A percentile compares a stretch with the other conserved stretches of the same genome.
Evolutionary conservation across 768 basidiomycete genomes (phyloP).

Genomic region (Hirschioporus abietinus): DNA sequence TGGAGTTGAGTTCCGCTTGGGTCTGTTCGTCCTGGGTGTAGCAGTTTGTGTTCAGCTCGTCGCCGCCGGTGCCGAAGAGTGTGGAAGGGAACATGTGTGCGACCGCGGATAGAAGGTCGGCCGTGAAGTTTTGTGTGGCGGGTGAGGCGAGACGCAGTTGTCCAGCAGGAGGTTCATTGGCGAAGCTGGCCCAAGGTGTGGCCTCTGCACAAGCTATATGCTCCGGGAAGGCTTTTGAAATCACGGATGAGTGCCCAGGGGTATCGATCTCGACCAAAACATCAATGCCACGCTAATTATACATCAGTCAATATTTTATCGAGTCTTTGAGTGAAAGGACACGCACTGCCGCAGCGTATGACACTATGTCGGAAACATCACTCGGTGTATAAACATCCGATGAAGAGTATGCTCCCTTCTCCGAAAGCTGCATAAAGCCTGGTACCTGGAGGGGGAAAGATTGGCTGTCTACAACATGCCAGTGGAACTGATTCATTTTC

Average conservation of each 20-base stretch:
- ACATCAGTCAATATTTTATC: background rate
- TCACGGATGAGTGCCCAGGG: conserved; percentile 44
- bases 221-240: conserved; percentile 38
- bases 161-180: conserved; percentile 43
- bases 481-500: conserved; percentile 51
- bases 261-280: conserved; percentile 46
- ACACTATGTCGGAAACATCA: conserved; percentile 35
- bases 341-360: conserved; percentile 41
- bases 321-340: background rate
- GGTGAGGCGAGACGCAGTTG: conserved; percentile 38
- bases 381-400: conserved; percentile 27
- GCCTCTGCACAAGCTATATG: conserved; percentile 35
- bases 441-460: conserved; percentile 42
- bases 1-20: conserved; percentile 44
- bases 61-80: conserved; percentile 79
- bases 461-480: conserved; percentile 47
- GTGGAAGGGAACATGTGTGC: conserved; percentile 41
- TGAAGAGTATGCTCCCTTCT: conserved; percentile 39
- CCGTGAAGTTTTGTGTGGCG: conserved; percentile 28
- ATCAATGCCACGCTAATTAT: conserved; percentile 41
- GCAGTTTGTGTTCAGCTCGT: conserved; percentile 68
- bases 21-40: conserved; percentile 60
- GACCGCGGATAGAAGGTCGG: conserved; percentile 27
- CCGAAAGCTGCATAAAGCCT: conserved; percentile 31
- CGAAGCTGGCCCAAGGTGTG: conserved; percentile 31